phyloP scores from a whole-genome alignment of 495 filamentous ascomycete genomes.

The Hypoxylon fragiforme region DNA sequence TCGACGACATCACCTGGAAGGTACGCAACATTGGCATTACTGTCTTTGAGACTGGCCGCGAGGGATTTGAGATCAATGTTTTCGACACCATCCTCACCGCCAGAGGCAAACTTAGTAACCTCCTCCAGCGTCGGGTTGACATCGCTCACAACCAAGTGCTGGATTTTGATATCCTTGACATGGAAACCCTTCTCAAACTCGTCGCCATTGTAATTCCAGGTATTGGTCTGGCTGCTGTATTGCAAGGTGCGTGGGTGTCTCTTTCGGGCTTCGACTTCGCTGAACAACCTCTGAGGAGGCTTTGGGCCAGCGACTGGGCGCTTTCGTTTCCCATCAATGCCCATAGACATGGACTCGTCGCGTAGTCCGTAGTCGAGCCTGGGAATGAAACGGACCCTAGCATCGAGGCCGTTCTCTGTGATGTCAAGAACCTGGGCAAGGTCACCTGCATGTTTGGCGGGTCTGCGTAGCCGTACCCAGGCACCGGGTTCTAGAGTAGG shows the following conservation, averaged over 20 bases:
- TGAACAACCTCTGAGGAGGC: conserved; percentile 92
- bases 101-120: conserved; percentile 88
- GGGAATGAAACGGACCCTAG: conserved; percentile 83
- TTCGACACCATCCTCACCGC: conserved; percentile 86
- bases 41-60: conserved; percentile 81
- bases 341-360: conserved; percentile 63
- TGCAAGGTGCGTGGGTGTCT: conserved; percentile 74
- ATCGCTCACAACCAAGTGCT: conserved; percentile 76
- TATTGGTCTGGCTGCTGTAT: conserved; percentile 64
- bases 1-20: conserved; percentile 92
- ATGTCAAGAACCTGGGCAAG: conserved; percentile 93
- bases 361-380: conserved; percentile 88
- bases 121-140: conserved; percentile 95
- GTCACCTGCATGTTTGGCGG: conserved; percentile 82
- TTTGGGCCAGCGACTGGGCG: conserved; percentile 63
- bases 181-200: conserved; percentile 92
- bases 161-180: conserved; percentile 91
- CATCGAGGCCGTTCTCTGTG: conserved; percentile 86
- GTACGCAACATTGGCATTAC: conserved; percentile 75
- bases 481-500: conserved; percentile 83
- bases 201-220: conserved; percentile 81
- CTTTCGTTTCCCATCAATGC: conserved; percentile 75
- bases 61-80: conserved; percentile 90
- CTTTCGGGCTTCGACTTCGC: conserved; percentile 89
- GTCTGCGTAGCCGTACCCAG: conserved; percentile 86